A percentile compares a stretch with the other conserved stretches of the same genome.
Conservation (phyloP, 306 rosid species). For the Acacia acuminata region DNA sequence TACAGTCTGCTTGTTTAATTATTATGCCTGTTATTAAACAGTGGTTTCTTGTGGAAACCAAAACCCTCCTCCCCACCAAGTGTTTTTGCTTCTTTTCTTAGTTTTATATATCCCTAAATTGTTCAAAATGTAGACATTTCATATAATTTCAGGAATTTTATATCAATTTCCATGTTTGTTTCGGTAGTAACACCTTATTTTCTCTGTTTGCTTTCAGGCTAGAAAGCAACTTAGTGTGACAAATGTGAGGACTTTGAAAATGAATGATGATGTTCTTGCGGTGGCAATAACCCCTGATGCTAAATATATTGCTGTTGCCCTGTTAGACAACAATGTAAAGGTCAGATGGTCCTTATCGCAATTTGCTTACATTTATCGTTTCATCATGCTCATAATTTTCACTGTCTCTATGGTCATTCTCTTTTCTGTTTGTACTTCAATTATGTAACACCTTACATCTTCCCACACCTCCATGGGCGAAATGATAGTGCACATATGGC, state of each 20-base stretch:
- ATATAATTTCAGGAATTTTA: background rate
- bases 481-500: background rate
- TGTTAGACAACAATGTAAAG: constrained; percentile 86
- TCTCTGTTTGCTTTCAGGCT: constrained; percentile 49
- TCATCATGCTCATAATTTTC: constrained; percentile 13
- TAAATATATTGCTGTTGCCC: constrained; percentile 82
- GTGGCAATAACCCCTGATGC: constrained; percentile 90
- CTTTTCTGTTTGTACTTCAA: background rate
- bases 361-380: constrained; percentile 20
- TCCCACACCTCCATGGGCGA: background rate
- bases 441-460: background rate
- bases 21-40: constrained; percentile 15
- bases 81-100: background rate
- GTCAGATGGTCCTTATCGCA: constrained; percentile 43
- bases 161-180: constrained; percentile 14
- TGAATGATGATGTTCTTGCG: constrained; percentile 85
- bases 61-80: background rate
- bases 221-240: constrained; percentile 63
- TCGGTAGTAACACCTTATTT: constrained; percentile 26
- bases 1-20: background rate
- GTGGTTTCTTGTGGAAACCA: background rate
- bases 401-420: constrained; percentile 14
- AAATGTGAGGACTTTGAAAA: constrained; percentile 74
- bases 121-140: constrained; percentile 13
- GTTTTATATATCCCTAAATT: background rate